A percentile compares a stretch with the other conserved stretches of the same genome.
Evolutionary conservation across 1,284 basidiomycete species (phyloP).

Genomic region (Ustilago bromivora): DNA sequence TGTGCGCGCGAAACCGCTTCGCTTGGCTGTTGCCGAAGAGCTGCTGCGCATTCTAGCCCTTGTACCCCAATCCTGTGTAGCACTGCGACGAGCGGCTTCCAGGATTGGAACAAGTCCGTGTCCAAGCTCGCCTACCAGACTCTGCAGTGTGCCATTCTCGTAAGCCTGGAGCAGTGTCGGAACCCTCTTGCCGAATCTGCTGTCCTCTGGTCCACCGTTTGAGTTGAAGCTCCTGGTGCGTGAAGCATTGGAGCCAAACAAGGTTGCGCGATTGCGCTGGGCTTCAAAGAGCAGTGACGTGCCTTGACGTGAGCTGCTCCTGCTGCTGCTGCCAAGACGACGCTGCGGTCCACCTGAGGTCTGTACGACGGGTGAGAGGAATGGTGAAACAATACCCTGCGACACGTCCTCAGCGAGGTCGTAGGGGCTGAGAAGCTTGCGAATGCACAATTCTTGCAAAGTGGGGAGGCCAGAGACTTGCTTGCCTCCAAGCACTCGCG

Average conservation of each 20-base stretch:
- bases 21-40: conserved; percentile 11
- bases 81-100: conserved; percentile 64
- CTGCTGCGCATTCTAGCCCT: conserved; percentile 34
- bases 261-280: conserved; percentile 17
- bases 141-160: conserved; percentile 60
- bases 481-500: conserved; percentile 46
- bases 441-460: conserved; percentile 60
- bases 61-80: conserved; percentile 58
- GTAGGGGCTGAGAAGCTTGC: conserved; percentile 52
- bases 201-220: conserved; percentile 42
- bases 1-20: conserved; percentile 8
- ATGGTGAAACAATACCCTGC: conserved; percentile 35
- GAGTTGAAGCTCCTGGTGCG: conserved; percentile 43
- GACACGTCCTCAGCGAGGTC: conserved; percentile 32
- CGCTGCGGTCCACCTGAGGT: conserved; percentile 24
- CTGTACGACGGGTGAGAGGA: conserved; percentile 42
- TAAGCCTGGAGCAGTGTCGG: conserved; percentile 58
- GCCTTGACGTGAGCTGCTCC: conserved; percentile 23
- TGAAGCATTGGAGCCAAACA: conserved; percentile 40
- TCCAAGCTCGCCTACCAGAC: conserved; percentile 47
- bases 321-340: conserved; percentile 33
- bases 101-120: conserved; percentile 47
- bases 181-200: conserved; percentile 41
- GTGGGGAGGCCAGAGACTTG: conserved; percentile 34
- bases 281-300: conserved; percentile 38